Evolutionary conservation across 164 flowering plant species (phyloP).

Genomic region (Umbilicus rupestris): DNA sequence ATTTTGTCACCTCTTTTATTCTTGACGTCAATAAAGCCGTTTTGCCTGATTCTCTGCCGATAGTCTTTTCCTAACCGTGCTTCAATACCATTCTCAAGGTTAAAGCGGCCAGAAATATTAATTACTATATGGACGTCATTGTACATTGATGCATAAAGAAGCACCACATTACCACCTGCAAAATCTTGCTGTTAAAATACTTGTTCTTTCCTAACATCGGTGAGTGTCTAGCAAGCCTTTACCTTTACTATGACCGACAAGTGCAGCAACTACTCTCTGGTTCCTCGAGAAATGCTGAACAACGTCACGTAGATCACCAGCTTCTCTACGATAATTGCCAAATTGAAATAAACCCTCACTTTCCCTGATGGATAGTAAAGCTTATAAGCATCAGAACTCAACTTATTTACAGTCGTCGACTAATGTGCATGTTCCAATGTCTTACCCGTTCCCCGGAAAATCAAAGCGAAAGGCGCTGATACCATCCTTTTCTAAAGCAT

Average conservation of each 20-base stretch:
- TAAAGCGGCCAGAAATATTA: constrained; percentile 60
- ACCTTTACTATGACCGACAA: constrained; percentile 87
- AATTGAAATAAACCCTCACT: constrained; percentile 73
- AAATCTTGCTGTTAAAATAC: neutral
- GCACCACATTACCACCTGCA: constrained; percentile 68
- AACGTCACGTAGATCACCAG: constrained; percentile 55
- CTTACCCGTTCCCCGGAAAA: constrained; percentile 85
- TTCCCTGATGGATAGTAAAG: constrained; percentile 35
- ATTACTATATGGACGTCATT: constrained; percentile 34
- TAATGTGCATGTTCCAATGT: too few species aligned
- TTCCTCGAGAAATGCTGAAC: constrained; percentile 31
- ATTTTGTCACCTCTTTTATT: constrained; percentile 42
- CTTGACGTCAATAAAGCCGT: constrained; percentile 54
- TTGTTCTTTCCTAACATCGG: neutral
- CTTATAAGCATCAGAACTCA: neutral
- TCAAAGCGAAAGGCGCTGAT: constrained; percentile 73
- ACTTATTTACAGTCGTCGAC: neutral
- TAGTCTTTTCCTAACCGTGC: constrained; percentile 53
- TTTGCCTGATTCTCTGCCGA: constrained; percentile 36
- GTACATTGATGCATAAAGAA: constrained; percentile 56
- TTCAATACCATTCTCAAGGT: constrained; percentile 52
- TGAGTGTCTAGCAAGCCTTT: neutral
- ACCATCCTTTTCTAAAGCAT: constrained; percentile 44
- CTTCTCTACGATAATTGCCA: constrained; percentile 64
- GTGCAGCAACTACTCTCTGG: constrained; percentile 30